Evolutionary conservation across 768 basidiomycete genomes (phyloP), one percentile per base, ranked within the genome.

Genomic region (Rhodotorula babjevae): DNA sequence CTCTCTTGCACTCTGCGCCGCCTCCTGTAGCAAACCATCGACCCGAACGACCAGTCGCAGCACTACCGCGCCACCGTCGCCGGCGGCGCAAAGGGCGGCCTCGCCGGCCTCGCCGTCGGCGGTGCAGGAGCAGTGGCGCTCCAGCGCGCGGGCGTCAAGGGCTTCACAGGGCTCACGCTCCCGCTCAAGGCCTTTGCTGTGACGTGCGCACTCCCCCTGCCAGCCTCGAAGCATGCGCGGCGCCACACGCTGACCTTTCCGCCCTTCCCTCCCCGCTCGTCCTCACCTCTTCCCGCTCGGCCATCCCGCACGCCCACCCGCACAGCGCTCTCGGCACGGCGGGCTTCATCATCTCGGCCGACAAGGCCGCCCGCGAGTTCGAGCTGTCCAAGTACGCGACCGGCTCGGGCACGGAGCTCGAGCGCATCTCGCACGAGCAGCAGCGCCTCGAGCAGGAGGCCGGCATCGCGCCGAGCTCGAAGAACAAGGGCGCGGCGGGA

Each of bases 151-250:
- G 66, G 66, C 15, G 66, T 77, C 7, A 47, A 49, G 27, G 68
- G 68, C 2, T 77, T 68, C 58, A 60, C 59, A 25, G 23, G 52
- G 12, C 61, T 77, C 21, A 77, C 77, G 0, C 69, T 73, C 44
- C 71, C 77, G 10, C 64, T 77, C 49, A 77, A 77, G 61, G 74
- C 71, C 2, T 75, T 77, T n/a, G 69, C 69, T 14, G 47, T 73
- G n/a, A 70, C 72, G 63, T 75, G 27, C 50, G 67, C 31, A 19
- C 16, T 15, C 10, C 11, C 27, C 19, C 29, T 27, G 23, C 23
- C 40, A 3, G 36, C 40, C 7, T 14, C 36, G 9, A 8, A n/a
- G n/a, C n/a, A n/a, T n/a, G n/a, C n/a, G n/a, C n/a, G 23, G 33
- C 31, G 36, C 56, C 15, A 29, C n/a, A n/a, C n/a, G n/a, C 12